Percentiles rank a stretch among this genome's conserved stretches.
Conservation (phyloP, 2,329 filamentous ascomycete species). For the Chalara sp. region DNA sequence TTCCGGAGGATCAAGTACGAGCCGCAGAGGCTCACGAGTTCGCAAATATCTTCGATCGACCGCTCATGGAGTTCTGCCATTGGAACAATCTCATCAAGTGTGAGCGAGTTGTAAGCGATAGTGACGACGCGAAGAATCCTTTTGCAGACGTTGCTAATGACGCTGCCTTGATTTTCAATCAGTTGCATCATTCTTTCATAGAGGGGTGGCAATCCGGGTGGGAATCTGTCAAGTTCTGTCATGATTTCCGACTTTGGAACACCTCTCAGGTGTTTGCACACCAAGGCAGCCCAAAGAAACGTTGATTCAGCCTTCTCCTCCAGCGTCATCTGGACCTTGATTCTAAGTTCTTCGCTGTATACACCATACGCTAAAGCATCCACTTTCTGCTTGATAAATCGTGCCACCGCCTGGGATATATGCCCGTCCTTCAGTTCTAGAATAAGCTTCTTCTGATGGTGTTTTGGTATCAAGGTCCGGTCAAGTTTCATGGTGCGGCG, state of each 20-base stretch:
- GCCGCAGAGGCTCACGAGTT: background rate
- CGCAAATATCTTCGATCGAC: background rate
- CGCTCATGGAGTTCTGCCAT: background rate
- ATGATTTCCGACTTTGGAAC: background rate
- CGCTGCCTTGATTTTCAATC: background rate
- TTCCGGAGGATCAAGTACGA: background rate
- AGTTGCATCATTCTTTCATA: background rate
- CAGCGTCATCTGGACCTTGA: background rate
- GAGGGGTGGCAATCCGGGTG: background rate
- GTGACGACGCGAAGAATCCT: background rate
- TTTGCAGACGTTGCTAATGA: background rate
- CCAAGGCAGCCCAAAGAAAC: background rate
- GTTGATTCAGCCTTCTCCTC: background rate
- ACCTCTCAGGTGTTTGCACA: background rate
- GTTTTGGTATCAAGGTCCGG: background rate
- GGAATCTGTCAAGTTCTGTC: background rate
- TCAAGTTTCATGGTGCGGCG: background rate
- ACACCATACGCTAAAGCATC: background rate
- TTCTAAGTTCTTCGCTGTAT: background rate
- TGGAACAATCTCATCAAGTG: background rate
- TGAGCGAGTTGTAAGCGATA: background rate
- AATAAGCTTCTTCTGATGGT: background rate
- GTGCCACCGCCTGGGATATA: background rate
- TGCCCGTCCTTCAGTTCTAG: background rate
- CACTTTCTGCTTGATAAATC: background rate